Evolutionary conservation across 306 rosid genomes (phyloP).

Genomic region (Vicia villosa): DNA sequence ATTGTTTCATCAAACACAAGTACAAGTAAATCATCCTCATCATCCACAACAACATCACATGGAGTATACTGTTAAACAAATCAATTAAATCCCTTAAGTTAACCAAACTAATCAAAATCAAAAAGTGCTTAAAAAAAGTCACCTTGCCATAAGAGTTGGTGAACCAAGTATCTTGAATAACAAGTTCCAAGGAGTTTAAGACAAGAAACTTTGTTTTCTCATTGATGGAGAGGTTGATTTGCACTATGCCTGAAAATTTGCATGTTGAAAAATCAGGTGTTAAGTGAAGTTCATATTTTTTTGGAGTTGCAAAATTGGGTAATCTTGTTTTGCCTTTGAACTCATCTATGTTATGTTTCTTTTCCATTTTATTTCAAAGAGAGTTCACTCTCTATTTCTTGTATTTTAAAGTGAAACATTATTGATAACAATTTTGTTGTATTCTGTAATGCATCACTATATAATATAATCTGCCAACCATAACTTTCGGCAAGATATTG

Average conservation of each 20-base stretch:
- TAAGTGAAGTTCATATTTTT: slow-evolving; percentile 55
- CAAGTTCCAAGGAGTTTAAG: slow-evolving; percentile 60
- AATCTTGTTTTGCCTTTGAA: slow-evolving; percentile 62
- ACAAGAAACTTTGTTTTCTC: slow-evolving; percentile 50
- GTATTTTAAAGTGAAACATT: background rate
- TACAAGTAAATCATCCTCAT: slow-evolving; percentile 59
- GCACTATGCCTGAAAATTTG: slow-evolving; percentile 52
- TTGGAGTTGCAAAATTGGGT: slow-evolving; percentile 58
- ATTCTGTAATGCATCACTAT: too few relatives aligned
- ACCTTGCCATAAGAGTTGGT: slow-evolving; percentile 51
- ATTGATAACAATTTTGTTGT: background rate
- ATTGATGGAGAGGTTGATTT: slow-evolving; percentile 39
- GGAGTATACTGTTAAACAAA: slow-evolving; percentile 43
- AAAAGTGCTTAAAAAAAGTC: slow-evolving; percentile 14
- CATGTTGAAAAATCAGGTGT: slow-evolving; percentile 55
- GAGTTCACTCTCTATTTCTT: background rate
- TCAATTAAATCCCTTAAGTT: slow-evolving; percentile 13
- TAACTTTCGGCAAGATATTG: too few relatives aligned
- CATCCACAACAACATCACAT: slow-evolving; percentile 50
- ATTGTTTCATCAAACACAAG: slow-evolving; percentile 62
- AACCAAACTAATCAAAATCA: slow-evolving; percentile 4
- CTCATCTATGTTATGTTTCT: slow-evolving; percentile 41
- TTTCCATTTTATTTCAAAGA: slow-evolving; percentile 49
- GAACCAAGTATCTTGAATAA: slow-evolving; percentile 46
- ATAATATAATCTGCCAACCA: too few relatives aligned